These are phyloP conservation scores for Auricularia sp. DNA, from an alignment of 768 basidiomycete species.

Conservation along the genomic window DNA sequence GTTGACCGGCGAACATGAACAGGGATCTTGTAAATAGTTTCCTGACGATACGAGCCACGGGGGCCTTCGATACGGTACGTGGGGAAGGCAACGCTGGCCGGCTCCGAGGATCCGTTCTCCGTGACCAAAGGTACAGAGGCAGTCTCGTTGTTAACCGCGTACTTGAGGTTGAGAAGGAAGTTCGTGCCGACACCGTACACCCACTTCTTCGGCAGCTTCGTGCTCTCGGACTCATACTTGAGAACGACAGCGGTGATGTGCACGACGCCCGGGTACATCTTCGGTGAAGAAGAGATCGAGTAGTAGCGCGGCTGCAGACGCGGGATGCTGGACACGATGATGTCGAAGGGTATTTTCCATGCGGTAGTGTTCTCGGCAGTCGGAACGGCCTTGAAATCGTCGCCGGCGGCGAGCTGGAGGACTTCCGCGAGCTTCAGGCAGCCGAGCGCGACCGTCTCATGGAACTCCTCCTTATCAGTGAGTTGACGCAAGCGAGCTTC, in stretches of 20 bases:
- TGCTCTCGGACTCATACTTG: slow-evolving; percentile 68
- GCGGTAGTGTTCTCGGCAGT: slow-evolving; percentile 65
- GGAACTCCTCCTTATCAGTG: slow-evolving; percentile 85
- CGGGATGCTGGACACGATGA: slow-evolving; percentile 85
- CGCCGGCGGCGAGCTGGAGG: slow-evolving; percentile 80
- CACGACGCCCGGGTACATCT: slow-evolving; percentile 77
- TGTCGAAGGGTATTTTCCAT: slow-evolving; percentile 94
- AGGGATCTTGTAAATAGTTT: slow-evolving; percentile 70
- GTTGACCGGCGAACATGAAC: slow-evolving; percentile 93
- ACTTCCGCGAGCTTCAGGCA: slow-evolving; percentile 91
- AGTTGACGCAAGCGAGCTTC: slow-evolving; percentile 63
- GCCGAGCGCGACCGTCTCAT: slow-evolving; percentile 61
- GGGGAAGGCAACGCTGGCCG: slow-evolving; percentile 41
- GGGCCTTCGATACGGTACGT: slow-evolving; percentile 86
- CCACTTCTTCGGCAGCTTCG: slow-evolving; percentile 49
- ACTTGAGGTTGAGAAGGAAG: slow-evolving; percentile 88
- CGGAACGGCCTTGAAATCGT: slow-evolving; percentile 50
- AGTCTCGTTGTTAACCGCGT: slow-evolving; percentile 51
- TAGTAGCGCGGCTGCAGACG: slow-evolving; percentile 97
- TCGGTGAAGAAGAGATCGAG: slow-evolving; percentile 96
- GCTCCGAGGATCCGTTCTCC: slow-evolving; percentile 23
- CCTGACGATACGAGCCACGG: slow-evolving; percentile 68
- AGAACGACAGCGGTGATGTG: slow-evolving; percentile 95
- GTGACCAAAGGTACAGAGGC: slow-evolving; percentile 31
- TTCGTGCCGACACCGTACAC: slow-evolving; percentile 90